phyloP scores from a whole-genome alignment of 768 basidiomycete genomes.

The Candolleomyces eurysporus region DNA sequence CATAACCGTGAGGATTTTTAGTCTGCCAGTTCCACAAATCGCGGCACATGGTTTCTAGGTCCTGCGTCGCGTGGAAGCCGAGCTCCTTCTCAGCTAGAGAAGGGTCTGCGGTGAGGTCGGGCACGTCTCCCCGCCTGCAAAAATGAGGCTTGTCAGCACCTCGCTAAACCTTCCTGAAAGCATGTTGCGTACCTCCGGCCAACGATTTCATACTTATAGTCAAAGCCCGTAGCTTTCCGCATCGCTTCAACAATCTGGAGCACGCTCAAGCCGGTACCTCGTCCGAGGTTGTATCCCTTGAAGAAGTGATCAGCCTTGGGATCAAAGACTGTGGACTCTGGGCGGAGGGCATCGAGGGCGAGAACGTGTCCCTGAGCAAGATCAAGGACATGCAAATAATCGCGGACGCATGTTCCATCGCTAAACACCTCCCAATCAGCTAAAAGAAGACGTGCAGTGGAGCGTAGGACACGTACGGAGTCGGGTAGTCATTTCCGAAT shows the following conservation, averaged over 20 bases:
- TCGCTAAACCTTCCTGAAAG: background rate
- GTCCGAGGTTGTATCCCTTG: slow-evolving; percentile 97
- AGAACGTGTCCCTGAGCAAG: slow-evolving; percentile 92
- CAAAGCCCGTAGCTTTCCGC: slow-evolving; percentile 84
- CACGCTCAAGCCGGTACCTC: slow-evolving; percentile 89
- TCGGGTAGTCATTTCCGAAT: slow-evolving; percentile 97
- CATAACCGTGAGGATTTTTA: slow-evolving; percentile 84
- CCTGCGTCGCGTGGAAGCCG: slow-evolving; percentile 80
- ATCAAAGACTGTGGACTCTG: slow-evolving; percentile 60
- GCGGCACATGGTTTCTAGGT: slow-evolving; percentile 89
- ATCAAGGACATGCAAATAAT: slow-evolving; percentile 92
- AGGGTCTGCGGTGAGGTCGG: slow-evolving; percentile 94
- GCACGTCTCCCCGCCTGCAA: slow-evolving; percentile 85
- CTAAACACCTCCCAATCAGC: slow-evolving; percentile 34
- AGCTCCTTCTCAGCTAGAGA: slow-evolving; percentile 88
- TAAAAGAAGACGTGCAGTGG: background rate
- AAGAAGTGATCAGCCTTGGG: slow-evolving; percentile 56
- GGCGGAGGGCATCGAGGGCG: slow-evolving; percentile 78
- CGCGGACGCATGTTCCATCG: slow-evolving; percentile 97
- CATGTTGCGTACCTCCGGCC: slow-evolving; percentile 71
- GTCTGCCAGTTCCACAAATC: slow-evolving; percentile 99
- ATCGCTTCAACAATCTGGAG: slow-evolving; percentile 94
- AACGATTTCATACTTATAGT: slow-evolving; percentile 87
- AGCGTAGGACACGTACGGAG: slow-evolving; percentile 52
- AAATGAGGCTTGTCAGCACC: background rate